Percentiles rank a stretch among this genome's conserved stretches.
Conservation (phyloP, 805 yeast genomes). For the Saitoella complicata region DNA sequence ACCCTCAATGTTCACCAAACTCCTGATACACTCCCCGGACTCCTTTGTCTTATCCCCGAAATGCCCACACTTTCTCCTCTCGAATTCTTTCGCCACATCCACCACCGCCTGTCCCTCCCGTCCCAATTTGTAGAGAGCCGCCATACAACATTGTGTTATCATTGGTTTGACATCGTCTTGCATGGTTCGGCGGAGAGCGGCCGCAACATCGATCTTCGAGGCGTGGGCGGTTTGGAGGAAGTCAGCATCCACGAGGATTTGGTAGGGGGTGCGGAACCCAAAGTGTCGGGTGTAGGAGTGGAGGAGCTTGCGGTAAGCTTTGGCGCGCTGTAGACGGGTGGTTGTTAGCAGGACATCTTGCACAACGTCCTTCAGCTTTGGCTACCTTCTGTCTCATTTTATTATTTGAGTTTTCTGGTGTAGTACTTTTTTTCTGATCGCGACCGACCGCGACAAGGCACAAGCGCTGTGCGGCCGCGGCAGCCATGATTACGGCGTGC, state of each 20-base stretch:
- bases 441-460: no score
- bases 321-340: constrained; percentile 45
- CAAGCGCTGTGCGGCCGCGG: no score
- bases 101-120: constrained; percentile 53
- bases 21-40: constrained; percentile 60
- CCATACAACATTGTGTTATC: constrained; percentile 94
- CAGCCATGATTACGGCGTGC: no score
- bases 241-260: constrained; percentile 72
- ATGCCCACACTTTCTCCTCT: constrained; percentile 88
- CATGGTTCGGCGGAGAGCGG: constrained; percentile 62
- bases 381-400: no score
- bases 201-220: constrained; percentile 61
- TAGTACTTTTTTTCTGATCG: no score
- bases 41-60: constrained; percentile 33
- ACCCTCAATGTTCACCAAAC: constrained; percentile 54
- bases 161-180: constrained; percentile 76
- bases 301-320: constrained; percentile 85
- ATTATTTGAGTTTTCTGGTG: no score
- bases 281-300: constrained; percentile 68
- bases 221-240: constrained; percentile 48
- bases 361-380: no score
- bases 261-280: constrained; percentile 88
- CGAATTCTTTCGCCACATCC: constrained; percentile 63
- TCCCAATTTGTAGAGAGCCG: constrained; percentile 42
- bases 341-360: no score